phyloP scores from a whole-genome alignment of 2,329 filamentous ascomycete genomes.

The Nigrospora oryzae region DNA sequence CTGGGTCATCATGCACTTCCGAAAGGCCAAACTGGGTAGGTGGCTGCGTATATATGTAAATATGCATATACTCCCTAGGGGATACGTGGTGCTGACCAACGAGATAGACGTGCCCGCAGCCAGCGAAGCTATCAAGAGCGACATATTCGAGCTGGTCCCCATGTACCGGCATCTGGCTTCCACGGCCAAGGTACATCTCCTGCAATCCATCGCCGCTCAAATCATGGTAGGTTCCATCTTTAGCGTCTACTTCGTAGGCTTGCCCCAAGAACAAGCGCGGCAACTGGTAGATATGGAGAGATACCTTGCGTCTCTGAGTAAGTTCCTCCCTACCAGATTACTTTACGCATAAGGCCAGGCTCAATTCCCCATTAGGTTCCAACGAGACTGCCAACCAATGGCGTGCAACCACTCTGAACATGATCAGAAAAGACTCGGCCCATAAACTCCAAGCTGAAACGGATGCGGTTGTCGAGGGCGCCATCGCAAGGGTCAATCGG shows the following conservation, averaged over 20 bases:
- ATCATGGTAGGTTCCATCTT: slow-evolving; percentile 56
- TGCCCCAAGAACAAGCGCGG: slow-evolving; percentile 43
- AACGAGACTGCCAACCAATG: slow-evolving; percentile 54
- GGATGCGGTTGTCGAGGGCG: slow-evolving; percentile 26
- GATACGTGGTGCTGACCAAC: not conserved
- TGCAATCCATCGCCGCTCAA: slow-evolving; percentile 53
- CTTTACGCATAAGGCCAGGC: not conserved
- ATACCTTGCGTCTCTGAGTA: slow-evolving; percentile 33
- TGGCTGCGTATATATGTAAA: slow-evolving; percentile 2
- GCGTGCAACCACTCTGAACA: slow-evolving; percentile 55
- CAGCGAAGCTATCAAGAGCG: slow-evolving; percentile 28
- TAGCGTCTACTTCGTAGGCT: slow-evolving; percentile 53
- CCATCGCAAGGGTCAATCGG: slow-evolving; percentile 37
- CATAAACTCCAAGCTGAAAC: slow-evolving; percentile 38
- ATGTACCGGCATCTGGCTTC: slow-evolving; percentile 47
- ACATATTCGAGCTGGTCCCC: slow-evolving; percentile 36
- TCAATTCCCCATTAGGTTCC: slow-evolving; percentile 25
- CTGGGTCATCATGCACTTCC: slow-evolving; percentile 64
- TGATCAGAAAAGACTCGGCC: slow-evolving; percentile 45
- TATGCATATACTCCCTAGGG: not conserved
- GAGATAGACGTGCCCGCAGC: slow-evolving; percentile 9
- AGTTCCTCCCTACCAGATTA: slow-evolving; percentile 5
- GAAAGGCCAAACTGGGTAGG: slow-evolving; percentile 50
- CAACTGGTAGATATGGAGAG: slow-evolving; percentile 42
- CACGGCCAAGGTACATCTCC: slow-evolving; percentile 49